phyloP scores from a whole-genome alignment of 1,139 yeast genomes.

The Sugiyamaella grinbergsii region DNA sequence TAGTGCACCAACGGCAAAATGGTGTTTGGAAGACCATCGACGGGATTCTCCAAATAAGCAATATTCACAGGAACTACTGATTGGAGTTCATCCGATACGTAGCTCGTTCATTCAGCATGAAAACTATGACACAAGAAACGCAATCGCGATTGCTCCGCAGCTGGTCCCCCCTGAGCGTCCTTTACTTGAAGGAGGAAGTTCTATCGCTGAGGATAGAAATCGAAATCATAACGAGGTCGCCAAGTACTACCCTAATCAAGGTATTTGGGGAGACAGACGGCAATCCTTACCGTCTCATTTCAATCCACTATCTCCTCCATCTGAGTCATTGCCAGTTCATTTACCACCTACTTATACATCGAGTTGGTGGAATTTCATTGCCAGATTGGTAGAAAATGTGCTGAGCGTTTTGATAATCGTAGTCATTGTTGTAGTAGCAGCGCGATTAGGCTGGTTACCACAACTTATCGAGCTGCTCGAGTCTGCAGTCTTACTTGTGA shows the following conservation, averaged over 20 bases:
- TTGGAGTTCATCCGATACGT: slow-evolving; percentile 43
- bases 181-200: slow-evolving; percentile 5
- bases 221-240: slow-evolving; percentile 17
- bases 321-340: slow-evolving; percentile 7
- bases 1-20: slow-evolving; percentile 61
- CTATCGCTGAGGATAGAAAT: neutral
- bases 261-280: slow-evolving; percentile 4
- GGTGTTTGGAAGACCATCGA: slow-evolving; percentile 32
- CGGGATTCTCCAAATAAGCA: slow-evolving; percentile 20
- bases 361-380: slow-evolving; percentile 31
- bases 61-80: slow-evolving; percentile 32
- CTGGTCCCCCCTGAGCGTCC: slow-evolving; percentile 11
- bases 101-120: slow-evolving; percentile 10
- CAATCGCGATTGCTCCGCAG: slow-evolving; percentile 4
- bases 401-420: slow-evolving; percentile 47
- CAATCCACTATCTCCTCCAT: neutral
- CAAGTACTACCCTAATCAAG: slow-evolving; percentile 16
- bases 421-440: slow-evolving; percentile 42
- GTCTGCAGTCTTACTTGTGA: slow-evolving; percentile 22
- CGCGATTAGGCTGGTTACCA: slow-evolving; percentile 48
- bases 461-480: slow-evolving; percentile 38
- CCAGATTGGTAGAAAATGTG: slow-evolving; percentile 52
- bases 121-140: neutral
- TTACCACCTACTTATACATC: slow-evolving; percentile 28
- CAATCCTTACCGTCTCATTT: neutral